Evolutionary conservation across 2,329 filamentous ascomycete species (phyloP), one percentile per base, ranked within the genome.

Genomic region (Thelonectria discophora): DNA sequence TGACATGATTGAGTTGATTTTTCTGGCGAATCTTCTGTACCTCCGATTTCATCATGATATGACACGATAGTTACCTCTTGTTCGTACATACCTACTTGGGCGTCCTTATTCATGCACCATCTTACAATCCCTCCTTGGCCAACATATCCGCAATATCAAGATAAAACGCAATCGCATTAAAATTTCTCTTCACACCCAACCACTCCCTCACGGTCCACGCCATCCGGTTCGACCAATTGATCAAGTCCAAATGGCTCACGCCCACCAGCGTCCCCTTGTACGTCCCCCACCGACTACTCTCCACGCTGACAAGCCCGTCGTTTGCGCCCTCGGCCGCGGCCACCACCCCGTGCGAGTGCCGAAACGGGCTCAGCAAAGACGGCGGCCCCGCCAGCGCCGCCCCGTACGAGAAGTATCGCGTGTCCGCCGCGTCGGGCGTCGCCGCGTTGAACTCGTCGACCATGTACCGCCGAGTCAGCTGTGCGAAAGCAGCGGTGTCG

Each of bases 111-210:
- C n/a, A n/a, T n/a, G n/a, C n/a, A n/a, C n/a, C n/a, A n/a, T n/a
- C n/a, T 75, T 62, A 81, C 17, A 79, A 63, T 2, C 86, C 88
- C 71, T 92, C 88, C 69, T 88, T 89, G 2, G 90, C 88, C 51
- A 92, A 77, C 89, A 91, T 92, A 70, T 91, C 85, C 11, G 83
- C 84, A 69, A 90, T 86, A 61, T 84, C 86, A 2, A 90, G 80
- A 68, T 90, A 90, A 69, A 90, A 89, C 0, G 88, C 88, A 59
- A 90, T 82, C 2, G 88, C 88, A 70, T 90, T 90, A 69, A 90
- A 90, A 15, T 83, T 87, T 59, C 79, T 81, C 67, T 80, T 78
- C 63, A 82, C 79, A 1, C 87, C 87, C 73, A 82, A 78, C 77
- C 79, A 79, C 58, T 80, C 69, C 50, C 89, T 76, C 43, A 86